Conservation (phyloP, 352 stramenopile genomes). For the Globisporangium carolinianum region DNA sequence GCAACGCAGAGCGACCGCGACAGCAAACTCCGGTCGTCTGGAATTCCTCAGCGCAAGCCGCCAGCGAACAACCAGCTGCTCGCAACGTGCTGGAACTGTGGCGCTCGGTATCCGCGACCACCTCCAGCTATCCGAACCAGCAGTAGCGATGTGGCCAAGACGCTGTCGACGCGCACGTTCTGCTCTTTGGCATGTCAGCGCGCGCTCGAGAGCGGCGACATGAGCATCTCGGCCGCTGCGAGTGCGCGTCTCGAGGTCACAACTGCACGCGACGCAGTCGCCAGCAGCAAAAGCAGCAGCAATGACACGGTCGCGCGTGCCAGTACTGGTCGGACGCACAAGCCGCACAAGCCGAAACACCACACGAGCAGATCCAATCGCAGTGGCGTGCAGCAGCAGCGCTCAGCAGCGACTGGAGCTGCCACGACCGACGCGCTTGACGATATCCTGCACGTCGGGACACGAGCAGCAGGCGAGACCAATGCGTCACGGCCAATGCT, state of each 20-base stretch:
- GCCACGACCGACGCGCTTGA: conserved; percentile 9
- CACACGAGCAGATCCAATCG: not conserved
- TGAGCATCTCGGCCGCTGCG: conserved; percentile 29
- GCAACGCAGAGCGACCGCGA: conserved; percentile 10
- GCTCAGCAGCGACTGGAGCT: not conserved
- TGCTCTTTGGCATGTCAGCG: conserved; percentile 34
- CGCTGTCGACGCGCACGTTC: conserved; percentile 20
- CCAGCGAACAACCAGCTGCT: conserved; percentile 22
- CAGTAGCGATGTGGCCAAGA: conserved; percentile 3
- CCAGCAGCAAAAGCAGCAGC: not conserved
- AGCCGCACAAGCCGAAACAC: conserved; percentile 1
- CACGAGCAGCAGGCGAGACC: not conserved
- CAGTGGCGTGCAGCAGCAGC: not conserved
- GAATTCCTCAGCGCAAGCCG: conserved; percentile 17
- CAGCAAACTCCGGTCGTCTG: too few relatives aligned
- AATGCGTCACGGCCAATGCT: conserved; percentile 1
- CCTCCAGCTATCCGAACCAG: conserved; percentile 5
- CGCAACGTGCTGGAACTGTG: conserved; percentile 62
- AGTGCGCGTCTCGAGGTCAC: conserved; percentile 13
- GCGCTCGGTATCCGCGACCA: conserved; percentile 37
- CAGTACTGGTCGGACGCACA: not conserved
- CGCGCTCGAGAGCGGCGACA: conserved; percentile 29
- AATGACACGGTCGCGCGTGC: not conserved
- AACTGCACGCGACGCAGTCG: not conserved
- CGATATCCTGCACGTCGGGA: conserved; percentile 24